These are phyloP conservation scores for Echeveria elegans DNA, from an alignment of 164 flowering plant genomes.

Conservation along the genomic window DNA sequence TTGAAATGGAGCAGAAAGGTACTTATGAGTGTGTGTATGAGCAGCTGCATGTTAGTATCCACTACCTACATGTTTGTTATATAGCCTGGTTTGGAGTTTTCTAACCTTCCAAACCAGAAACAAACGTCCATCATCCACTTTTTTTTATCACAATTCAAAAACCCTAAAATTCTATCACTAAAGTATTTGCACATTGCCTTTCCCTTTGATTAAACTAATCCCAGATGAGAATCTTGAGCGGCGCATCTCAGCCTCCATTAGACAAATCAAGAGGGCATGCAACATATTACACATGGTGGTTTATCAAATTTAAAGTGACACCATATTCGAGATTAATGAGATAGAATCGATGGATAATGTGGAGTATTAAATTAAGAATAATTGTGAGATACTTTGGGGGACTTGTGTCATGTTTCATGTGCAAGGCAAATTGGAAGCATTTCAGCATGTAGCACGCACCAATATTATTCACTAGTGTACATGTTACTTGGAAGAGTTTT, in stretches of 20 bases:
- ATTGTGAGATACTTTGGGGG: too few relatives aligned
- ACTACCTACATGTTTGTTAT: not conserved
- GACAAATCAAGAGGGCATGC: not conserved
- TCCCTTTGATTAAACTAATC: constrained; percentile 3
- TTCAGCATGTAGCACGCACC: not conserved
- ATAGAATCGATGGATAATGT: not conserved
- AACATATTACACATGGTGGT: not conserved
- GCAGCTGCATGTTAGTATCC: not conserved
- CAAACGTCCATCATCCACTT: not conserved
- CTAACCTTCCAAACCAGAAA: constrained; percentile 7
- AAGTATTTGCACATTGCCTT: not conserved
- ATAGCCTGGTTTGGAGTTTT: not conserved
- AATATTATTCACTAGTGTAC: too few relatives aligned
- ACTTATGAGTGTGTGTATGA: not conserved
- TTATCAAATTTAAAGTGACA: not conserved
- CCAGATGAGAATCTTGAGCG: constrained; percentile 4
- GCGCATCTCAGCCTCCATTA: constrained; percentile 3
- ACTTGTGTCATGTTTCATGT: too few relatives aligned
- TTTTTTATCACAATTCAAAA: not conserved
- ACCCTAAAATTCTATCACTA: not conserved
- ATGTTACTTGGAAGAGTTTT: too few relatives aligned
- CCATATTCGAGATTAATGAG: not conserved
- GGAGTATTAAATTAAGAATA: too few relatives aligned
- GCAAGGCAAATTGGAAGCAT: not conserved
- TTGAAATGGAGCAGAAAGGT: not conserved